Base-by-base conservation (phyloP, 495 filamentous ascomycete genomes). In the Xylaria scruposa region DNA sequence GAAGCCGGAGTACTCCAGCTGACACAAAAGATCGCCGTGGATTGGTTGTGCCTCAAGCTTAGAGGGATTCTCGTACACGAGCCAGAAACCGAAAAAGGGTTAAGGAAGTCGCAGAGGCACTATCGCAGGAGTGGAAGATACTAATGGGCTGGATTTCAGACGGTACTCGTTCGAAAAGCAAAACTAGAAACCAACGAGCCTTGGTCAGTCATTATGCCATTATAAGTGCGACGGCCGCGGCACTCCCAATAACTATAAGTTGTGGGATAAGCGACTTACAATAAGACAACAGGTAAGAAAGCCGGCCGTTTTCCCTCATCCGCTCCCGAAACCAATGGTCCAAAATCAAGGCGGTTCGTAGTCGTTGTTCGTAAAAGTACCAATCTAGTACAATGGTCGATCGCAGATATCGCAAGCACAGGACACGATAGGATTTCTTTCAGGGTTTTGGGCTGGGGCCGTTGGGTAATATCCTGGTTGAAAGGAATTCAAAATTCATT, bases 191-290 rank as follows among this genome's bases (percentile, higher is more conserved):
- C 29, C 44, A 46, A 29, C 70, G 47, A 64, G 49, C 49, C 47
- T 60, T 64, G 40, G 62, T 71, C 49, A 71, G 59, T 36, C 38
- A 51, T 49, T 9, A 54, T 65, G 36, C 62, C 51, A 47, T 24
- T 58, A 47, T 33, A 36, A 53, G 47, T 47, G 49, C 60, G 62
- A 49, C 26, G 29, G 44, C n/a, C 24, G 53, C n/a, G 59, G 38
- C 24, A 29, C 44, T 19, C 40, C 26, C 15, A 38, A 51, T 2
- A 53, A 44, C 17, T 58, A 71, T 42, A 67, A 60, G 15, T 60
- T 21, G 29, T 17, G 24, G 49, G 38, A 38, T 29, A 49, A 71
- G 61, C 66, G 15, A 66, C 70, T 67, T 44, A 71, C 70, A 49
- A 60, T 33, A 56, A 44, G 3, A 63, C 19, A 19, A 49, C n/a